A percentile compares a stretch with the other conserved stretches of the same genome.
phyloP scores from a whole-genome alignment of 768 basidiomycete genomes.

The Russula virescens region DNA sequence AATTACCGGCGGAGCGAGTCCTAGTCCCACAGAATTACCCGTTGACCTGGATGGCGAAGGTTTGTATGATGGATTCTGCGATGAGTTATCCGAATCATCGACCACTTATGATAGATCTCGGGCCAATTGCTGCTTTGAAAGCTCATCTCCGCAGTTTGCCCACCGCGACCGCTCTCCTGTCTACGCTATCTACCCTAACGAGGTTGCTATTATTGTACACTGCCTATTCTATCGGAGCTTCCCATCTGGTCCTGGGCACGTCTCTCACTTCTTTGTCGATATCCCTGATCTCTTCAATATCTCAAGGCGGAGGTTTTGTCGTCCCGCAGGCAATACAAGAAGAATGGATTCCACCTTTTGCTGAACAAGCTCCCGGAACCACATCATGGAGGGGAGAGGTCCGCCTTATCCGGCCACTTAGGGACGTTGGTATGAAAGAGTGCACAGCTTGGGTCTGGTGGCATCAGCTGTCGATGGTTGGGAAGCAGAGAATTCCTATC shows the following conservation, averaged over 20 bases:
- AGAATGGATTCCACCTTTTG: conserved; percentile 47
- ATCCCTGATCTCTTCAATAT: conserved; percentile 63
- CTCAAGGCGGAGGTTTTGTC: conserved; percentile 70
- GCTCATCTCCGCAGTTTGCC: conserved; percentile 61
- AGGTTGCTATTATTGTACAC: conserved; percentile 69
- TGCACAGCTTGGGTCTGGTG: conserved; percentile 77
- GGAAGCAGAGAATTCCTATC: conserved; percentile 41
- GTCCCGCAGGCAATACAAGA: conserved; percentile 66
- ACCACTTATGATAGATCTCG: conserved; percentile 13
- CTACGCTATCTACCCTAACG: conserved; percentile 51
- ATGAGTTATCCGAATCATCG: conserved; percentile 17
- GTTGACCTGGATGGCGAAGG: conserved; percentile 54
- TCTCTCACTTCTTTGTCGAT: conserved; percentile 75
- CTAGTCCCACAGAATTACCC: conserved; percentile 30
- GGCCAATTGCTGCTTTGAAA: conserved; percentile 34
- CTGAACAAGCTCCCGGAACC: conserved; percentile 18
- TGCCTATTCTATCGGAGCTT: conserved; percentile 51
- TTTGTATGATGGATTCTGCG: conserved; percentile 1
- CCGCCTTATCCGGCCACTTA: conserved; percentile 58
- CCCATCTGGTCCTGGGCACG: conserved; percentile 74
- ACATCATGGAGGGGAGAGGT: conserved; percentile 30
- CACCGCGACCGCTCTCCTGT: conserved; percentile 63
- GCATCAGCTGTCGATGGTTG: conserved; percentile 49
- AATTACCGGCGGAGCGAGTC: conserved; percentile 34
- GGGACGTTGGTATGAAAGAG: conserved; percentile 74